Evolutionary conservation across 352 stramenopile genomes (phyloP), one percentile per base, ranked within the genome.

Genomic region (Phytophthora chlamydospora): DNA sequence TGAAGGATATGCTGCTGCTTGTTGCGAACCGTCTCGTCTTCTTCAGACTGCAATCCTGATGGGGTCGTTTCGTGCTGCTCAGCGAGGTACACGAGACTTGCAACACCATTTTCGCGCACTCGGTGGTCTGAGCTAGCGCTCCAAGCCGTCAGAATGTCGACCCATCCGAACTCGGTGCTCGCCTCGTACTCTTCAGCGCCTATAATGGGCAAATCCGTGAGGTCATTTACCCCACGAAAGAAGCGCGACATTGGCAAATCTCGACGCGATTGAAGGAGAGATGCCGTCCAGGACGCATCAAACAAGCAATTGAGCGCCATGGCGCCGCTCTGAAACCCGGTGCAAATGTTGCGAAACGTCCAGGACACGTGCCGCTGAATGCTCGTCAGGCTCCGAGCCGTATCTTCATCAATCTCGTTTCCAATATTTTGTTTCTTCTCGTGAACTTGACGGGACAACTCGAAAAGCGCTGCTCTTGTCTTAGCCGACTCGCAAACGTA

Each of bases 101-200:
- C 58, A 47, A 93, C 85, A 10, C 79, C 83, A 45, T 91, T 89
- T 19, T 71, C 41, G 4, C 87, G 76, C 14, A 93, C 78, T 40
- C 82, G 63, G 5, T 68, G 68, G 17, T 87, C 61, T 17, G 71
- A 42, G 33, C 76, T 92, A n/a, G 71, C 68, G 11, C 73, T 85
- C 87, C 87, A 95, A 32, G 76, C 51, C 1, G 84, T 93, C 27
- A 93, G 47, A 24, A 95, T 91, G 45, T 95, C 87, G 24, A 90
- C 75, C 87, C 87, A 95, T 0, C 87, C 87, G 41, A 90, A 82
- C 55, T 93, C 76, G 10, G 78, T 91, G 36, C 53, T 85, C 17
- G 78, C 65, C 38, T 95, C 85, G 58, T 89, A 91, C 35, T 95
- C 87, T 43, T 89, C 85, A 31, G 82, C 85, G 8, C 82, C 85